phyloP scores from a whole-genome alignment of 2,329 filamentous ascomycete genomes.

The Fusarium chlamydosporum region DNA sequence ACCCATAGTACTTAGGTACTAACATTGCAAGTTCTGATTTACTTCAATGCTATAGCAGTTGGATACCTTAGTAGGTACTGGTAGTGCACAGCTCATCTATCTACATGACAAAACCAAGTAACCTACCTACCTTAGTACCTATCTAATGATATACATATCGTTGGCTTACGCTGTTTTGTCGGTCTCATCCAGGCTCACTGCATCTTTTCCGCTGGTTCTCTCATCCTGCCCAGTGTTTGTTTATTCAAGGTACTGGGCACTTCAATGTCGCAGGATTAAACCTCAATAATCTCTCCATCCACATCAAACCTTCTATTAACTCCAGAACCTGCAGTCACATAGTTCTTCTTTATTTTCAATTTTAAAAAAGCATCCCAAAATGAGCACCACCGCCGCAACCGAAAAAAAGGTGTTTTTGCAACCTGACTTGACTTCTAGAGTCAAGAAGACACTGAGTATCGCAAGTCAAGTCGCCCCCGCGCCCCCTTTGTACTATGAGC shows the following conservation, averaged over 20 bases:
- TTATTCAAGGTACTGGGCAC: background rate
- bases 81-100: no score
- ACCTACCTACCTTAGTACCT: no score
- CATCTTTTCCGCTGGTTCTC: background rate
- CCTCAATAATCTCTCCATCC: background rate
- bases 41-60: no score
- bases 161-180: background rate
- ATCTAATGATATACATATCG: no score
- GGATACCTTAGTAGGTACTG: no score
- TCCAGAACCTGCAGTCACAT: background rate
- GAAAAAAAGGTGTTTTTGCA: background rate
- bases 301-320: background rate
- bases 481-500: background rate
- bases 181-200: background rate
- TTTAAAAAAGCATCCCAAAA: background rate
- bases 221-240: background rate
- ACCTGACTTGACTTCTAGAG: background rate
- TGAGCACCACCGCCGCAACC: conserved; percentile 5
- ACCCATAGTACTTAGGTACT: no score
- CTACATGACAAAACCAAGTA: background rate
- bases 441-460: background rate
- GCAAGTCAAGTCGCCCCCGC: background rate
- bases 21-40: no score
- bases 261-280: background rate
- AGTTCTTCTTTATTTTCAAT: background rate